Evolutionary conservation across 2,329 filamentous ascomycete genomes (phyloP).

Genomic region (Cercospora sojina): DNA sequence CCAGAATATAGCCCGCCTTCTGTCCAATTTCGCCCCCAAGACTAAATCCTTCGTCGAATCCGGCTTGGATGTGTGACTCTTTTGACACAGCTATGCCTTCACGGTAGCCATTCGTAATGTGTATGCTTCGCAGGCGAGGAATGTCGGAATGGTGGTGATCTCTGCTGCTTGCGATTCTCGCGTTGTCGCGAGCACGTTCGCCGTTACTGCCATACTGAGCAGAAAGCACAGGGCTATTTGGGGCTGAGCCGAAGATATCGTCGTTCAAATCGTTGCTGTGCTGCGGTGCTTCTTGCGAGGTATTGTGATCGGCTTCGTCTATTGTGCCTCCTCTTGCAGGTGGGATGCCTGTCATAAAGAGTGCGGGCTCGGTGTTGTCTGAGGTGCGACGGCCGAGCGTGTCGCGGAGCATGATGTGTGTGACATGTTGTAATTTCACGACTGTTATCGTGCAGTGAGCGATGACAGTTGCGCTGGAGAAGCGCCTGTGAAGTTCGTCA

Average conservation of each 20-base stretch:
- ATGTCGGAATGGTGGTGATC: slow-evolving; percentile 61
- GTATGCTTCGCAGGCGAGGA: slow-evolving; percentile 69
- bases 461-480: not conserved
- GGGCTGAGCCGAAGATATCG: slow-evolving; percentile 50
- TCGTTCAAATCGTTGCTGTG: slow-evolving; percentile 39
- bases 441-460: not conserved
- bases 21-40: slow-evolving; percentile 79
- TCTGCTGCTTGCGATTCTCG: not conserved
- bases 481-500: slow-evolving; percentile 1
- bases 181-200: not conserved
- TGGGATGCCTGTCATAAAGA: slow-evolving; percentile 27
- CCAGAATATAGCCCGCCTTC: slow-evolving; percentile 71
- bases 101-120: slow-evolving; percentile 84
- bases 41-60: slow-evolving; percentile 88
- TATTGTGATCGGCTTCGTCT: not conserved
- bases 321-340: slow-evolving; percentile 8
- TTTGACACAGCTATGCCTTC: slow-evolving; percentile 81
- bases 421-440: not conserved
- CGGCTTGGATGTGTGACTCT: slow-evolving; percentile 71
- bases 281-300: not conserved
- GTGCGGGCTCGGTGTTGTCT: slow-evolving; percentile 12
- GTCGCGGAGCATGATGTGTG: slow-evolving; percentile 33
- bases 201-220: slow-evolving; percentile 5
- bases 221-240: slow-evolving; percentile 39
- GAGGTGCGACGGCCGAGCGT: slow-evolving; percentile 25